Percentiles rank a stretch among this genome's conserved stretches.
phyloP scores from a whole-genome alignment of 805 yeast species.

The Kazachstania psychrophila region DNA sequence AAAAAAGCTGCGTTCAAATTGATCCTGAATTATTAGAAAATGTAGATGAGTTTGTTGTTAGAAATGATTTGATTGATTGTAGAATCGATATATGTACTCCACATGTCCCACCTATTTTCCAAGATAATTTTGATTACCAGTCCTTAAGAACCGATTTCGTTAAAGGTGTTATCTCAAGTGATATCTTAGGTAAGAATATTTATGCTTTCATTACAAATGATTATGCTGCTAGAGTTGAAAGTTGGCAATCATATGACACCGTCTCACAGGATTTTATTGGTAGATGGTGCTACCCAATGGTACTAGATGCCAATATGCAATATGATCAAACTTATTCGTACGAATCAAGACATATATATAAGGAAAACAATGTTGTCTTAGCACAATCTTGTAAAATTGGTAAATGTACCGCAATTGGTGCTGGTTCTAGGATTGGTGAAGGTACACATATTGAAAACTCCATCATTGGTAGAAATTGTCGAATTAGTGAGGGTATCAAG shows the following conservation, averaged over 20 bases:
- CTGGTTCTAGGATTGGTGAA: constrained; percentile 67
- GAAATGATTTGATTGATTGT: constrained; percentile 94
- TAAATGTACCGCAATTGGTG: constrained; percentile 74
- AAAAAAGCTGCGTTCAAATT: constrained; percentile 45
- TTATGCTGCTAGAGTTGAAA: constrained; percentile 92
- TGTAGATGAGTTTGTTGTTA: constrained; percentile 64
- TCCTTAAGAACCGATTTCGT: constrained; percentile 78
- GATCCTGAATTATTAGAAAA: constrained; percentile 76
- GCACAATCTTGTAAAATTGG: constrained; percentile 90
- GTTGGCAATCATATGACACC: constrained; percentile 88
- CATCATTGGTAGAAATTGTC: constrained; percentile 79
- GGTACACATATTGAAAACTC: constrained; percentile 57
- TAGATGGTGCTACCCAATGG: constrained; percentile 88
- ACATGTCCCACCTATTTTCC: constrained; percentile 89
- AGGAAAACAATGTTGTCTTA: constrained; percentile 77
- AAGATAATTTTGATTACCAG: constrained; percentile 94
- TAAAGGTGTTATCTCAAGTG: constrained; percentile 82
- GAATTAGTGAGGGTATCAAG: constrained; percentile 66
- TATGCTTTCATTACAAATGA: constrained; percentile 78
- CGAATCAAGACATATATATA: constrained; percentile 79
- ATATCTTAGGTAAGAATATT: constrained; percentile 79
- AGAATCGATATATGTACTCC: constrained; percentile 93
- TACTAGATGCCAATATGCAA: constrained; percentile 73
- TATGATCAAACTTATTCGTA: constrained; percentile 67
- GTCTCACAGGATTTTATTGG: constrained; percentile 82